phyloP scores from a whole-genome alignment of 805 yeast species.

The Lipomyces mesembrius region DNA sequence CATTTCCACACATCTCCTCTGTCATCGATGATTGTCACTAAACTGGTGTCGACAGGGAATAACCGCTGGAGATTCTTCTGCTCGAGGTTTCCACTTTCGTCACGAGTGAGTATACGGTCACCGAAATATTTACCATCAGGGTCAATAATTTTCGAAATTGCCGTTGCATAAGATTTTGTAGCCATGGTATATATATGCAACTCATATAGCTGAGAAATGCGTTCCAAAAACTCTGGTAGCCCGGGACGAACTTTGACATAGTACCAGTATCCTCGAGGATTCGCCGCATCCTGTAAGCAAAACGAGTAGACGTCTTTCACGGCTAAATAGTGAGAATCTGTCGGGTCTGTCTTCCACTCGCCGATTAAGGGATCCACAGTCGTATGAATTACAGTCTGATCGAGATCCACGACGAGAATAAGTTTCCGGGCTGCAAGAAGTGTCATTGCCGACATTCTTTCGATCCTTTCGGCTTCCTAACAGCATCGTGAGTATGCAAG shows the following conservation, averaged over 20 bases:
- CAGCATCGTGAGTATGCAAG: not conserved
- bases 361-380: conserved; percentile 97
- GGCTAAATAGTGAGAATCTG: conserved; percentile 82
- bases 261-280: conserved; percentile 58
- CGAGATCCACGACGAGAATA: conserved; percentile 92
- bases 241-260: conserved; percentile 94
- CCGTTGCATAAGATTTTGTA: conserved; percentile 87
- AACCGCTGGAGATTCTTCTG: conserved; percentile 85
- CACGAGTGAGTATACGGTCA: conserved; percentile 87
- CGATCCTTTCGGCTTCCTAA: conserved; percentile 85
- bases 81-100: conserved; percentile 90
- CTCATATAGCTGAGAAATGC: conserved; percentile 71
- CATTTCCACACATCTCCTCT: conserved; percentile 99
- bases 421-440: conserved; percentile 67
- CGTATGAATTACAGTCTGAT: conserved; percentile 96
- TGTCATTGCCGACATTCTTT: conserved; percentile 64
- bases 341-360: conserved; percentile 89
- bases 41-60: conserved; percentile 93
- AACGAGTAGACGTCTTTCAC: conserved; percentile 82
- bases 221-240: conserved; percentile 68
- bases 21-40: conserved; percentile 96
- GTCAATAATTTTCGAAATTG: conserved; percentile 88
- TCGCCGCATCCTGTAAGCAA: conserved; percentile 70
- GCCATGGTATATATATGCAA: conserved; percentile 98
- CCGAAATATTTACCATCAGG: conserved; percentile 87